These are phyloP conservation scores for Avena sativa DNA, from an alignment of 176 grass and related monocot genomes.

Conservation along the genomic window DNA sequence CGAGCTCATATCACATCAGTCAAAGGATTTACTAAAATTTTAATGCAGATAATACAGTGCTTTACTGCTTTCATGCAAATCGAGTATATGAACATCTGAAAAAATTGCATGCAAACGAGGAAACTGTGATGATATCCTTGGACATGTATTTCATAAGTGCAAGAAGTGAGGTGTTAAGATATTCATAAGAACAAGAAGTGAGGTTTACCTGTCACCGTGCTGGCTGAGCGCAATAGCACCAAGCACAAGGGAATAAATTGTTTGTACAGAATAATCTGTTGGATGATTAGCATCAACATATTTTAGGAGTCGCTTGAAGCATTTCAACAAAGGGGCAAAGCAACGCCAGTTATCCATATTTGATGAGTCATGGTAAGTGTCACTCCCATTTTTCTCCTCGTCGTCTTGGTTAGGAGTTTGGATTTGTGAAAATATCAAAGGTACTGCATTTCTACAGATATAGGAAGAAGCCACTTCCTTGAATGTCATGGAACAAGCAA, in stretches of 20 bases:
- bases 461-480: slow-evolving; percentile 77
- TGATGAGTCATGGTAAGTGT: slow-evolving; percentile 7
- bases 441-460: slow-evolving; percentile 53
- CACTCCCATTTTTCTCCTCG: slow-evolving; percentile 38
- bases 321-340: slow-evolving; percentile 54
- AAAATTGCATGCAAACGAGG: slow-evolving; percentile 4
- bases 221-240: slow-evolving; percentile 65
- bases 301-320: slow-evolving; percentile 50
- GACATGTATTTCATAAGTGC: slow-evolving; percentile 27
- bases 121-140: slow-evolving; percentile 27
- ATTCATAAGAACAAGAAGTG: slow-evolving; percentile 34
- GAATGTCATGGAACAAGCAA: slow-evolving; percentile 80
- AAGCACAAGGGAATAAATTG: slow-evolving; percentile 65
- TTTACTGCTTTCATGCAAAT: background rate
- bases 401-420: slow-evolving; percentile 38
- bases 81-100: slow-evolving; percentile 5
- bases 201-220: slow-evolving; percentile 64
- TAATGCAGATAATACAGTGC: slow-evolving; percentile 20
- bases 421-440: slow-evolving; percentile 57
- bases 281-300: slow-evolving; percentile 55
- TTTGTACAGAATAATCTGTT: slow-evolving; percentile 64
- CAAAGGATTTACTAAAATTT: slow-evolving; percentile 9
- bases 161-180: slow-evolving; percentile 27
- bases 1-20: slow-evolving; percentile 6
- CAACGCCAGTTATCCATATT: slow-evolving; percentile 51